Evolutionary conservation across 345 rosid species (phyloP).

Genomic region (Triadica sebifera): DNA sequence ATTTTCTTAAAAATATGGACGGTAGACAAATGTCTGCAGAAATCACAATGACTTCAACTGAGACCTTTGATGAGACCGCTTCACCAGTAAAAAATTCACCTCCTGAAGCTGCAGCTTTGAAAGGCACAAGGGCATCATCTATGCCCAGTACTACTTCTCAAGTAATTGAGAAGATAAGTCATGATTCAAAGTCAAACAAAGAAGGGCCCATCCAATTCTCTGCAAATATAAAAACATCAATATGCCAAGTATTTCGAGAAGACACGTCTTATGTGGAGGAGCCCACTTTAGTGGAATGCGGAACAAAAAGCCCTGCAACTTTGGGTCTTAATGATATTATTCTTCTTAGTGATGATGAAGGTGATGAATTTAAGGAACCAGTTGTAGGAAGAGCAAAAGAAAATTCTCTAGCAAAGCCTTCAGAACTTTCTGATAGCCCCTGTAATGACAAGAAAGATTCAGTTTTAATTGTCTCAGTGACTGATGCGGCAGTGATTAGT

Average conservation of each 20-base stretch:
- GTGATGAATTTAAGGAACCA: constrained; percentile 45
- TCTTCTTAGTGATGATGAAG: constrained; percentile 83
- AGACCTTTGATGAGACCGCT: constrained; percentile 10
- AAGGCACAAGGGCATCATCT: constrained; percentile 27
- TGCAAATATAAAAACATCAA: constrained; percentile 33
- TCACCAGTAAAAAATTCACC: constrained; percentile 31
- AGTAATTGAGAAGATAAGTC: constrained; percentile 21
- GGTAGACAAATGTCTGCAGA: constrained; percentile 38
- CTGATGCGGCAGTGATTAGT: constrained; percentile 24
- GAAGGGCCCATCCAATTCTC: constrained; percentile 33
- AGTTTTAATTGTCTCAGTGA: constrained; percentile 19
- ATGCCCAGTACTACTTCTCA: constrained; percentile 22
- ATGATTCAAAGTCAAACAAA: constrained; percentile 24
- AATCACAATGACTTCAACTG: constrained; percentile 27
- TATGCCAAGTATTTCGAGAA: constrained; percentile 41
- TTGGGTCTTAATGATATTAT: constrained; percentile 45
- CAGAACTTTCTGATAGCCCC: constrained; percentile 25
- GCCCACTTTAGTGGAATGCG: constrained; percentile 24
- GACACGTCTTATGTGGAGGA: constrained; percentile 27
- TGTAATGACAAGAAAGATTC: constrained; percentile 23
- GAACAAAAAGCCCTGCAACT: constrained; percentile 36
- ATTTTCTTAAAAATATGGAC: constrained; percentile 38
- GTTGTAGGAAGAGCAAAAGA: constrained; percentile 34
- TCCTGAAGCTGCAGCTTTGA: constrained; percentile 30
- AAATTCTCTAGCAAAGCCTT: constrained; percentile 11